A percentile compares a stretch with the other conserved stretches of the same genome.
phyloP scores from a whole-genome alignment of 495 filamentous ascomycete genomes.

The Opeltia flavorubescens region DNA sequence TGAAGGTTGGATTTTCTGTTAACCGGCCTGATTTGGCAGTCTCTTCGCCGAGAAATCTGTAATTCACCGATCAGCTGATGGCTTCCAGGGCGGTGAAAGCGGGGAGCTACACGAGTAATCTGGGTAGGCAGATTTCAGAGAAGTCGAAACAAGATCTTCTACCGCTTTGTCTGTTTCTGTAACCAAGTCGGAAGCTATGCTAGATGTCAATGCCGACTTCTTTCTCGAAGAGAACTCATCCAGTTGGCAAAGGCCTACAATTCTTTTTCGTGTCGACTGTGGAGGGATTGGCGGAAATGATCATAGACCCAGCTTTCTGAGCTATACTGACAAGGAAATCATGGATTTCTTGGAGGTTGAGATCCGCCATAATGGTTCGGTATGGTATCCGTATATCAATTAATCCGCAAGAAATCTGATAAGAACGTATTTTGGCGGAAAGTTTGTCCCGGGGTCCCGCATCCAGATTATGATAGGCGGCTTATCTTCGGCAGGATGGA shows the following conservation, averaged over 20 bases:
- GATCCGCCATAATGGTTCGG: conserved; percentile 3
- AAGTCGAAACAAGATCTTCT: conserved; percentile 48
- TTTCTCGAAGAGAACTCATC: background rate
- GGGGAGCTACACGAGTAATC: conserved; percentile 28
- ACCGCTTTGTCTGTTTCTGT: conserved; percentile 71
- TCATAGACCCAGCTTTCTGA: conserved; percentile 66
- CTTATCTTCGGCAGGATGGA: no score
- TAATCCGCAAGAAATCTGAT: no score
- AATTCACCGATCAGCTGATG: background rate
- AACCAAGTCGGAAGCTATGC: conserved; percentile 57
- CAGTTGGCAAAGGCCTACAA: conserved; percentile 34
- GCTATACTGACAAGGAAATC: conserved; percentile 65
- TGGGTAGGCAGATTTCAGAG: conserved; percentile 43
- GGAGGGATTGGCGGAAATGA: conserved; percentile 57
- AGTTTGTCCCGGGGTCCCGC: no score
- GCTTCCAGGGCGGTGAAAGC: background rate
- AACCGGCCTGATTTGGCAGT: conserved; percentile 40
- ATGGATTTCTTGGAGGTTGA: conserved; percentile 65
- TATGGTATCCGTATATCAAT: no score
- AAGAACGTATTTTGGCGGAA: no score
- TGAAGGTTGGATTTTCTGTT: conserved; percentile 55
- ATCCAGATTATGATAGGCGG: no score
- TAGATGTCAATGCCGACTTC: background rate
- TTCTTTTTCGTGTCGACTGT: conserved; percentile 69
- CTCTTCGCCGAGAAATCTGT: conserved; percentile 57